Conservation (phyloP, 768 basidiomycete genomes). For the Tubosaeta sp. region DNA sequence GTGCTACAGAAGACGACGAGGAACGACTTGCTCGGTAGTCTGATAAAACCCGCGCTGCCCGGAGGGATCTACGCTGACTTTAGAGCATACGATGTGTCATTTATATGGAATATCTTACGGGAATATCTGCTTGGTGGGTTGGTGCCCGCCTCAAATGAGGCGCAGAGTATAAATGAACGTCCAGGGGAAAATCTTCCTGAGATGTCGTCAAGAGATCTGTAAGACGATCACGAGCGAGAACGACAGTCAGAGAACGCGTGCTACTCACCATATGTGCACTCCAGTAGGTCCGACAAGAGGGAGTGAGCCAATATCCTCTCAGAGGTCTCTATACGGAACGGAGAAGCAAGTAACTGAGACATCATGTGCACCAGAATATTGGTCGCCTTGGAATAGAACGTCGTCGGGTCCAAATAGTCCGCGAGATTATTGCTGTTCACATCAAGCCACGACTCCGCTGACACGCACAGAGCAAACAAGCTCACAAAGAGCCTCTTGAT, state of each 20-base stretch:
- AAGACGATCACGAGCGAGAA: slow-evolving; percentile 8
- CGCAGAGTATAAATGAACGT: slow-evolving; percentile 38
- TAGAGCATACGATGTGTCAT: slow-evolving; percentile 7
- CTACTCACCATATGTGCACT: slow-evolving; percentile 7
- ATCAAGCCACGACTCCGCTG: slow-evolving; percentile 58
- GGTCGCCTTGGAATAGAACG: slow-evolving; percentile 46
- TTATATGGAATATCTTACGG: slow-evolving; percentile 23
- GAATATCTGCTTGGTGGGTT: slow-evolving; percentile 29
- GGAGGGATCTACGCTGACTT: slow-evolving; percentile 30
- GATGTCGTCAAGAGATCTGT: slow-evolving; percentile 35
- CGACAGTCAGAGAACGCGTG: background rate
- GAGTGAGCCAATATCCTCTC: slow-evolving; percentile 19
- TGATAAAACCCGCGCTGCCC: slow-evolving; percentile 33
- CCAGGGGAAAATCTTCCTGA: slow-evolving; percentile 35
- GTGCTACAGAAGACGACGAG: slow-evolving; percentile 45
- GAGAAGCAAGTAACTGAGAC: slow-evolving; percentile 28
- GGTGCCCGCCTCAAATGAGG: slow-evolving; percentile 33
- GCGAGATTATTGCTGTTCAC: slow-evolving; percentile 37
- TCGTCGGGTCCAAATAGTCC: slow-evolving; percentile 41
- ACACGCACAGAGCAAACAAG: slow-evolving; percentile 50
- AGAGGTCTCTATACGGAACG: slow-evolving; percentile 16
- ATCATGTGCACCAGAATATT: slow-evolving; percentile 43
- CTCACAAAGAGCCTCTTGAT: slow-evolving; percentile 47
- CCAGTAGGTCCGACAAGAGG: slow-evolving; percentile 21
- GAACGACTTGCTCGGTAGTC: slow-evolving; percentile 36